Evolutionary conservation across 2,329 filamentous ascomycete genomes (phyloP).

Genomic region (Pyricularia grisea): DNA sequence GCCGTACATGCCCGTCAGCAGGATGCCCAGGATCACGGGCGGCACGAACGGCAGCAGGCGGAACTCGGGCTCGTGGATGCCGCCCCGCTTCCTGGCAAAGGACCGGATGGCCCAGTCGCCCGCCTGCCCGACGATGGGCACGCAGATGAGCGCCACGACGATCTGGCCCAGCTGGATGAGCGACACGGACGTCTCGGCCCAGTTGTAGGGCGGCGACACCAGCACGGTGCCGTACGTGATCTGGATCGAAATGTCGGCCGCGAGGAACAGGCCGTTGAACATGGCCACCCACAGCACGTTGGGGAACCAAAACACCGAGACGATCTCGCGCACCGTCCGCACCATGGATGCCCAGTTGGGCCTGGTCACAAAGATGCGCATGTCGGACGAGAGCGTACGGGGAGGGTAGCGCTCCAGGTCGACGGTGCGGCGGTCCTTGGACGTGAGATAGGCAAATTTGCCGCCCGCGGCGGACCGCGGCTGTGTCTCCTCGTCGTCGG

Average conservation of each 20-base stretch:
- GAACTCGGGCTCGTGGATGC: constrained; percentile 29
- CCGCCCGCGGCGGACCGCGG: background rate
- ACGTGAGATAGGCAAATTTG: background rate
- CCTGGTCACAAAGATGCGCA: constrained; percentile 7
- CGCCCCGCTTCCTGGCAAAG: constrained; percentile 23
- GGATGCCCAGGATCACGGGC: constrained; percentile 25
- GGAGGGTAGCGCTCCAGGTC: constrained; percentile 6
- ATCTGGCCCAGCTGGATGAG: constrained; percentile 28
- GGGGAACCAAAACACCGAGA: constrained; percentile 5
- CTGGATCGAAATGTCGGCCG: constrained; percentile 30
- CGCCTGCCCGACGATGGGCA: constrained; percentile 27
- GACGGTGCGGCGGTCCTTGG: background rate
- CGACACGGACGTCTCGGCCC: constrained; percentile 21
- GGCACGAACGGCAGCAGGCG: constrained; percentile 24
- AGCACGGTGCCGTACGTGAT: constrained; percentile 29
- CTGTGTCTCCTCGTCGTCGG: background rate
- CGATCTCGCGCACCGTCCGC: constrained; percentile 5
- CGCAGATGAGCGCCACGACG: constrained; percentile 19
- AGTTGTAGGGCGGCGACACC: constrained; percentile 24
- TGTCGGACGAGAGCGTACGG: constrained; percentile 7
- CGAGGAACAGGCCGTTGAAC: constrained; percentile 11
- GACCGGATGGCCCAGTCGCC: constrained; percentile 25
- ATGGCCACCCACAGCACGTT: constrained; percentile 5
- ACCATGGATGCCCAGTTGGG: constrained; percentile 7
- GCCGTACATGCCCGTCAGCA: constrained; percentile 27